Conservation (phyloP, 176 grass and related monocot genomes). For the Typha latifolia region DNA sequence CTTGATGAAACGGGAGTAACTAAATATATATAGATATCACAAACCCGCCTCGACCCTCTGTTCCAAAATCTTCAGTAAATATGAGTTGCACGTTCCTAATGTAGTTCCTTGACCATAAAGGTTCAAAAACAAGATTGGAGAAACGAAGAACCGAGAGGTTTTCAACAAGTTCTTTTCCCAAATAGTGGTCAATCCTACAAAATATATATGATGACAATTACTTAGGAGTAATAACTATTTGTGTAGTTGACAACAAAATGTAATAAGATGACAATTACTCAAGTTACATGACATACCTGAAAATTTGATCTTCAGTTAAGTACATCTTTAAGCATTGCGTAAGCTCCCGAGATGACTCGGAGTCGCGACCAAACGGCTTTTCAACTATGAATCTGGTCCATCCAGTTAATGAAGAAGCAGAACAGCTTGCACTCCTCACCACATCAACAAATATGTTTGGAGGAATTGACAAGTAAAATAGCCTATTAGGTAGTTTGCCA, state of each 20-base stretch:
- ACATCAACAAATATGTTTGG: conserved; percentile 94
- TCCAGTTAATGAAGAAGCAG: conserved; percentile 42
- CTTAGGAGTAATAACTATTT: no score
- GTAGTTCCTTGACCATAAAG: conserved; percentile 83
- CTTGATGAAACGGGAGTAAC: conserved; percentile 6
- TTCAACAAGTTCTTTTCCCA: conserved; percentile 94
- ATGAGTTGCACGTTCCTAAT: conserved; percentile 89
- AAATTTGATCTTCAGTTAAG: conserved; percentile 82
- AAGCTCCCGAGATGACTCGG: conserved; percentile 66
- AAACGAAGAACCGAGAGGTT: conserved; percentile 97
- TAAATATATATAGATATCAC: conserved; percentile 6
- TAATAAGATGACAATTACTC: no score
- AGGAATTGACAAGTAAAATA: conserved; percentile 91
- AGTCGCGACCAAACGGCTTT: conserved; percentile 92
- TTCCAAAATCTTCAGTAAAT: conserved; percentile 94
- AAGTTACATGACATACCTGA: conserved; percentile 41
- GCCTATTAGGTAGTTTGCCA: conserved; percentile 54
- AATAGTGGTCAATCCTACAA: conserved; percentile 85
- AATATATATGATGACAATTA: no score
- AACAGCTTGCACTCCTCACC: conserved; percentile 59
- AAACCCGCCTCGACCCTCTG: conserved; percentile 87
- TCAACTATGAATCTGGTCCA: conserved; percentile 96
- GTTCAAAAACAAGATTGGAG: conserved; percentile 94
- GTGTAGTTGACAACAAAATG: no score
- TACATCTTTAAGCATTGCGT: conserved; percentile 65